Conservation (phyloP, 2,329 filamentous ascomycete genomes). For the Huntiella abstrusa region DNA sequence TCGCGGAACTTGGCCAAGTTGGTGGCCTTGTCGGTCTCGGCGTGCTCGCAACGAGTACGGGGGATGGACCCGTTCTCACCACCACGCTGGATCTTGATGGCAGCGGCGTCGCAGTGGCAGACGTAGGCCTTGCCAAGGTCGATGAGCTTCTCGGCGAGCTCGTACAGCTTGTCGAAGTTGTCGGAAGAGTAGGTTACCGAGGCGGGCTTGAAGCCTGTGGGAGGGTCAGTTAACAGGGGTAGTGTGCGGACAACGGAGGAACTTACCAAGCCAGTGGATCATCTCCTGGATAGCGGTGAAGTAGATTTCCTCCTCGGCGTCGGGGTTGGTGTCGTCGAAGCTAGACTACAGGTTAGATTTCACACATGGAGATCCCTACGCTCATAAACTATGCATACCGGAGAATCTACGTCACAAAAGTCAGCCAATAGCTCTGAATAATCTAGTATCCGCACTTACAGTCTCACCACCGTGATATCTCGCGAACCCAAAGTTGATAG, state of each 20-base stretch:
- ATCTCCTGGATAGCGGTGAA: conserved; percentile 81
- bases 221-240: not conserved
- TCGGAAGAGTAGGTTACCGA: conserved; percentile 77
- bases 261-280: conserved; percentile 54
- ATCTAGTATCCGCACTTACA: conserved; percentile 14
- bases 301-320: conserved; percentile 78
- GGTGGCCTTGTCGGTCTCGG: conserved; percentile 52
- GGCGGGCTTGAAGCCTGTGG: conserved; percentile 47
- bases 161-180: conserved; percentile 75
- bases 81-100: conserved; percentile 75
- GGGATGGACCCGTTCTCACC: conserved; percentile 50
- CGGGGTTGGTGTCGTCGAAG: conserved; percentile 91
- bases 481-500: conserved; percentile 91
- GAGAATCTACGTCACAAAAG: conserved; percentile 3
- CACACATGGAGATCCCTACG: not conserved
- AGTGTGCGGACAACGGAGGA: not conserved
- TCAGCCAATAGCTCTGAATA: not conserved
- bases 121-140: conserved; percentile 56
- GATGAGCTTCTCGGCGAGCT: conserved; percentile 73
- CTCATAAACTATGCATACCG: conserved; percentile 13
- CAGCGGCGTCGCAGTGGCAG: conserved; percentile 66
- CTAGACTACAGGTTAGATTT: conserved; percentile 21
- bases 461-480: conserved; percentile 56
- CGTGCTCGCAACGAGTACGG: conserved; percentile 65
- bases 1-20: conserved; percentile 69